Base-by-base conservation (phyloP, 805 yeast species). In the Nakazawaea siamensis region DNA sequence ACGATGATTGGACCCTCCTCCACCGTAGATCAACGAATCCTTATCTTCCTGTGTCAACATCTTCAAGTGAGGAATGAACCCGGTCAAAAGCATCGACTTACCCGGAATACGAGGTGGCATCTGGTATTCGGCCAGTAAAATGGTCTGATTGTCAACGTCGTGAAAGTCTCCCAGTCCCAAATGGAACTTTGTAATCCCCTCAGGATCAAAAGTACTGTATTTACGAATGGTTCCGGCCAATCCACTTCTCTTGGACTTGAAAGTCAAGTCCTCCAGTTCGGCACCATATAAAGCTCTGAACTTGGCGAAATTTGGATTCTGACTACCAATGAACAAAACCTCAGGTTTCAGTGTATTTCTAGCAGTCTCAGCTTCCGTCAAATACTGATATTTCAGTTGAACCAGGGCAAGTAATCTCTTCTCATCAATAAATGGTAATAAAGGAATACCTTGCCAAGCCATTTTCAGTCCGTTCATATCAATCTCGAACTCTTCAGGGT, bases 401-500 rank as follows among this genome's bases (percentile, higher is more conserved):
- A 87, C 94, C 3, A 76, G 78, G 13, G 64, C 60, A 35, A 88
- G 55, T 29, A 88, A 62, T 46, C 94, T 63, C n/a, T 56, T 56
- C 48, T 85, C 95, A 48, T 88, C 95, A 46, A 88, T 90, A 46
- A 88, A 88, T 0, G 97, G 97, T 37, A 88, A 60, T 27, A 88
- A 58, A 1, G 94, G 88, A 48, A 88, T 81, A 35, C 95, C 97
- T 53, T 86, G 94, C 97, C 97, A 88, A 33, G 90, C 68, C 85
- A 82, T 81, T 45, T 83, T 86, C 46, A 85, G 84, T 19, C 97
- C 97, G 52, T 88, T 87, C 95, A 88, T 86, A 58, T 88, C 97
- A 44, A 88, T 80, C 30, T 79, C 73, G 58, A 88, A 88, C 21
- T 83, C 80, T 39, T 74, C 83, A 0, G 97, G 97, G 49, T 88